Percentiles rank a stretch among this genome's conserved stretches.
These are phyloP conservation scores for Ilex asprella DNA, from an alignment of 257 asterid genomes.

Conservation along the genomic window DNA sequence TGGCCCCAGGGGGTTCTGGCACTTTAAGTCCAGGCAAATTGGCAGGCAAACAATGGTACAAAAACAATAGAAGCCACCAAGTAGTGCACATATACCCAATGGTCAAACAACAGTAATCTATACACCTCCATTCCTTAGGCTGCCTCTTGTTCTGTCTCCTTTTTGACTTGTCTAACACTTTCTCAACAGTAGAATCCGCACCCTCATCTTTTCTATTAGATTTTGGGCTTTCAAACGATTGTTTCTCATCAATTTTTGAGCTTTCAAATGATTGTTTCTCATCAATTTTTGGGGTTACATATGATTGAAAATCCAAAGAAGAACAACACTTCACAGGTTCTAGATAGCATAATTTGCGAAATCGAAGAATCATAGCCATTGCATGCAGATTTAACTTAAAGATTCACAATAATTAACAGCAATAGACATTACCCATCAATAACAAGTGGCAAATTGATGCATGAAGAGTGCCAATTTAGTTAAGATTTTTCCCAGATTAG, in stretches of 20 bases:
- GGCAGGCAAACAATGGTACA: conserved; percentile 40
- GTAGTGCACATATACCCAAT: conserved; percentile 58
- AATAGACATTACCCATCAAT: not conserved
- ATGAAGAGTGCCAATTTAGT: no score
- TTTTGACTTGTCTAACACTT: conserved; percentile 12
- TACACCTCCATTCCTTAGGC: conserved; percentile 47
- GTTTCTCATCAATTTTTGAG: conserved; percentile 4
- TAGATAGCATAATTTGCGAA: conserved; percentile 52
- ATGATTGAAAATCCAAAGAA: conserved; percentile 13
- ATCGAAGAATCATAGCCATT: conserved; percentile 58
- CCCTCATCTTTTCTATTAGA: conserved; percentile 9
- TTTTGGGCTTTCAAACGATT: conserved; percentile 16
- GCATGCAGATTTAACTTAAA: not conserved
- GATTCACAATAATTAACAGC: not conserved
- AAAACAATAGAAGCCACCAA: conserved; percentile 67
- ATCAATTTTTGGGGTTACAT: conserved; percentile 10
- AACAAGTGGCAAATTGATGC: not conserved
- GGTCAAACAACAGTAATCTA: conserved; percentile 59
- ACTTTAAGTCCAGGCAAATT: conserved; percentile 37
- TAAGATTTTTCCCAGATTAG: not conserved
- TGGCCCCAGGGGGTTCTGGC: conserved; percentile 55
- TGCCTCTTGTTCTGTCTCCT: conserved; percentile 10
- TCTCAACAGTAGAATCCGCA: conserved; percentile 2
- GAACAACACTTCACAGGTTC: conserved; percentile 38
- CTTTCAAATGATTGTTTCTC: conserved; percentile 9